Evolutionary conservation across 768 basidiomycete species (phyloP).

Genomic region (Termitomyces sp.): DNA sequence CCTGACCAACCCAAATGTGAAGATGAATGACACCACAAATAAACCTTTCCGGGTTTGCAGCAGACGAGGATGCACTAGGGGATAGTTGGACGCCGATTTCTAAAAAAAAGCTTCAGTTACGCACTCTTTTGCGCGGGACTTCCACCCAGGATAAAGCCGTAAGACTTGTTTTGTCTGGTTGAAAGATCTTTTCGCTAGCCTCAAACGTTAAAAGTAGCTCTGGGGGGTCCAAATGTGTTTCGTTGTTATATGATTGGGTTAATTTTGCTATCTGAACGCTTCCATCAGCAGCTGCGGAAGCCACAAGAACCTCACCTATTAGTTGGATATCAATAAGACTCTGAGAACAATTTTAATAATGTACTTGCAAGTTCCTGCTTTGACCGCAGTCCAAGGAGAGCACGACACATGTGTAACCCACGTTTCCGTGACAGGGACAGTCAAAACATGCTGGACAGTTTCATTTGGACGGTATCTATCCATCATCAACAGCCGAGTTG

Average conservation of each 20-base stretch:
- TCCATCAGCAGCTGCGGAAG: conserved; percentile 57
- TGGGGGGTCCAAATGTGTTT: background rate
- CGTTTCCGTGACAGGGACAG: conserved; percentile 39
- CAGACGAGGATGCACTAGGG: conserved; percentile 51
- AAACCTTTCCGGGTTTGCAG: conserved; percentile 53
- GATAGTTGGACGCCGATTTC: background rate
- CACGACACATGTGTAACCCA: conserved; percentile 65
- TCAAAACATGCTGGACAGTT: conserved; percentile 27
- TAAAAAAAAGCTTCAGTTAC: conserved; percentile 11
- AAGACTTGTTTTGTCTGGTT: conserved; percentile 36
- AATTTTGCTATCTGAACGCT: conserved; percentile 50
- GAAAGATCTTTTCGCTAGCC: conserved; percentile 18
- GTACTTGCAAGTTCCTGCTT: conserved; percentile 37
- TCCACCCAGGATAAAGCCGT: conserved; percentile 57
- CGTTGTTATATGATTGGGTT: conserved; percentile 28
- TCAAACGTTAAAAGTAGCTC: conserved; percentile 23
- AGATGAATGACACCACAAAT: conserved; percentile 44
- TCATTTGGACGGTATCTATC: conserved; percentile 20
- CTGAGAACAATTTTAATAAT: background rate
- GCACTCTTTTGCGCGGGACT: conserved; percentile 30
- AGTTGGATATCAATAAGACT: background rate
- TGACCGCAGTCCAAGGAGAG: conserved; percentile 44
- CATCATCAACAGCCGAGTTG: background rate
- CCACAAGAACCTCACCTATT: conserved; percentile 52
- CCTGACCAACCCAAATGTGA: conserved; percentile 41